These are phyloP conservation scores for Exophiala mesophila DNA, from an alignment of 2,329 filamentous ascomycete species.

Conservation along the genomic window DNA sequence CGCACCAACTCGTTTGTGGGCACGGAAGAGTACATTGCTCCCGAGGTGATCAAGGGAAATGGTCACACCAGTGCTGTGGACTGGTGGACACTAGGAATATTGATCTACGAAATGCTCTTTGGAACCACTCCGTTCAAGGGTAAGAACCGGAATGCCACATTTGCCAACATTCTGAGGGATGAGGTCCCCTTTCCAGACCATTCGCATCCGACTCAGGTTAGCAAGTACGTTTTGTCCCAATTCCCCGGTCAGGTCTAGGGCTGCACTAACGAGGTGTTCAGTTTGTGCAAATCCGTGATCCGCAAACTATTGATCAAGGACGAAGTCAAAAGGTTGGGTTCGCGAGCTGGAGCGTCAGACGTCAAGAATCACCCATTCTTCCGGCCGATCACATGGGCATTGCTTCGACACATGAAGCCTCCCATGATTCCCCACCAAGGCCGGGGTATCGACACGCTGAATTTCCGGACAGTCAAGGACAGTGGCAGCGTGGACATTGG, in stretches of 20 bases:
- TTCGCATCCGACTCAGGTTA: slow-evolving; percentile 74
- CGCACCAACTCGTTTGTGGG: slow-evolving; percentile 97
- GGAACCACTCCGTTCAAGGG: slow-evolving; percentile 98
- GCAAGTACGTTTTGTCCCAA: slow-evolving; percentile 64
- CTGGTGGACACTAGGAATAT: slow-evolving; percentile 97
- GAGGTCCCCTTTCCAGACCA: slow-evolving; percentile 96
- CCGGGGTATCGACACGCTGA: slow-evolving; percentile 85
- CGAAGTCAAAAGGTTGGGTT: slow-evolving; percentile 86
- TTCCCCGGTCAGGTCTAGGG: slow-evolving; percentile 5
- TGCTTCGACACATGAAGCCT: slow-evolving; percentile 95
- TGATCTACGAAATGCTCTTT: slow-evolving; percentile 99
- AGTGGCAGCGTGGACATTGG: slow-evolving; percentile 77
- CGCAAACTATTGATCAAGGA: slow-evolving; percentile 97
- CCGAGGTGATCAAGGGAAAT: slow-evolving; percentile 97
- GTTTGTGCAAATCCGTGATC: slow-evolving; percentile 93
- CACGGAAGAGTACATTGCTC: slow-evolving; percentile 97
- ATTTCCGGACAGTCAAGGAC: slow-evolving; percentile 98
- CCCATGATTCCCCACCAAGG: slow-evolving; percentile 92
- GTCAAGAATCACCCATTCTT: slow-evolving; percentile 97
- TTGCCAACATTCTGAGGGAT: slow-evolving; percentile 92
- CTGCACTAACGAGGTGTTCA: slow-evolving; percentile 42
- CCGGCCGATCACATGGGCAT: slow-evolving; percentile 89
- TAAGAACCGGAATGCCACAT: slow-evolving; percentile 96
- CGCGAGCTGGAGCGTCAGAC: slow-evolving; percentile 90
- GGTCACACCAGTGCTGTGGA: slow-evolving; percentile 97